Base-by-base conservation (phyloP, 306 rosid species). In the Cicer yamashitae region DNA sequence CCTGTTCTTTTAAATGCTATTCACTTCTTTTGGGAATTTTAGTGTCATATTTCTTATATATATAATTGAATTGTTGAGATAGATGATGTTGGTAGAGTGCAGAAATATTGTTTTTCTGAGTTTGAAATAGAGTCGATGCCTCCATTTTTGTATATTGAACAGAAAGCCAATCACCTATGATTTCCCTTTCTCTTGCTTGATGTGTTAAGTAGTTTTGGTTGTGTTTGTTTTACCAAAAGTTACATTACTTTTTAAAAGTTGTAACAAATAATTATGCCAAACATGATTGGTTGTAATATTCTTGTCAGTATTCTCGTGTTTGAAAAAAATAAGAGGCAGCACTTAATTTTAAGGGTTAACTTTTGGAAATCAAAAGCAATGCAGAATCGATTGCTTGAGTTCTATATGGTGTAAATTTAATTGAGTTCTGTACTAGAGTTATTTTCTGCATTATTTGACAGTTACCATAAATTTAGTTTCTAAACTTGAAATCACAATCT, bases 1-100 rank as follows among this genome's bases (percentile, higher is more conserved):
- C 54, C 77, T 17, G 34, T 39, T 53, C 70, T 51, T 83, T 15
- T 39, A 18, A 75, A 43, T 67, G 30, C 11, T 17, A 10, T 50
- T 79, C 51, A 8, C 40, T 58, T 59, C 62, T 48, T 48, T 4
- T 38, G 30, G 41, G 41, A 57, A 65, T 70, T 75, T 54, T 20
- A 10, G 59, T 9, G 41, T 34, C 59, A 67, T 72, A 25, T 2
- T 73, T 73, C 51, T 2, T 12, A 34, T 11, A 48, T n/a, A 8
- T 54, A 41, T 22, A 22, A 30, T 63, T 79, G 20, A 45, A 71
- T 40, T 73, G 14, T 3, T 8, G 5, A 47, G 77, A 46, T 67
- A 47, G 39, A 45, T 41, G 57, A 67, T 74, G 46, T 38, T 20
- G 52, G 69, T 62, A 15, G 51, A 11, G 48, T 71, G 65, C 71